Evolutionary conservation across 768 basidiomycete genomes (phyloP).

Genomic region (Tricholoma furcatifolium): DNA sequence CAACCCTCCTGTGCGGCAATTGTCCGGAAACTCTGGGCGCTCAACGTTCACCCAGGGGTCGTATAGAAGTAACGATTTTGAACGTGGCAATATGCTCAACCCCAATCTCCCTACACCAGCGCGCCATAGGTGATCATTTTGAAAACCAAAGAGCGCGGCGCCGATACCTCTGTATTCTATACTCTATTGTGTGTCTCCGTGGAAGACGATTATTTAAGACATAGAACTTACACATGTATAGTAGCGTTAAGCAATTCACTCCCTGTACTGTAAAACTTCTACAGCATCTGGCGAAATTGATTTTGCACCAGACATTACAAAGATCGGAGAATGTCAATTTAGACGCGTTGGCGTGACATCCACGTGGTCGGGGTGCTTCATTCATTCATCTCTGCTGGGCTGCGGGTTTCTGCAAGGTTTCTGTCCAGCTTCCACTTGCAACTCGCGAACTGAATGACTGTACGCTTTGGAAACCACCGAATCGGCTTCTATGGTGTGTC

Average conservation of each 20-base stretch:
- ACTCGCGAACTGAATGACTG: conserved; percentile 46
- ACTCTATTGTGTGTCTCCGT: not conserved
- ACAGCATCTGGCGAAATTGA: no score
- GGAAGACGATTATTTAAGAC: not conserved
- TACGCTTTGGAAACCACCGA: conserved; percentile 58
- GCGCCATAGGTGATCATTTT: conserved; percentile 23
- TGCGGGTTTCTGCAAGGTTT: no score
- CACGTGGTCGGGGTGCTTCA: not conserved
- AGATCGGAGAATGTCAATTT: no score
- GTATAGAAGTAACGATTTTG: conserved; percentile 31
- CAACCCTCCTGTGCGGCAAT: conserved; percentile 27
- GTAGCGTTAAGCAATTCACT: not conserved
- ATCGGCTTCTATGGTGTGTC: conserved; percentile 49
- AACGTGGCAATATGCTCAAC: conserved; percentile 43
- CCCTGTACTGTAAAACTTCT: not conserved
- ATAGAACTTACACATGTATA: conserved; percentile 3
- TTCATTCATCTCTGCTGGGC: no score
- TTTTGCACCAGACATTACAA: no score
- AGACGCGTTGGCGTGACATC: not conserved
- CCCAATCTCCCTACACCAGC: conserved; percentile 28
- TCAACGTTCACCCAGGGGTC: conserved; percentile 31
- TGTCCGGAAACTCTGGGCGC: conserved; percentile 27
- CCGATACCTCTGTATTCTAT: conserved; percentile 2
- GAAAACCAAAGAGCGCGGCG: not conserved
- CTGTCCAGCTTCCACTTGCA: not conserved